phyloP scores from a whole-genome alignment of 345 rosid genomes.

The Eucalyptus regnans region DNA sequence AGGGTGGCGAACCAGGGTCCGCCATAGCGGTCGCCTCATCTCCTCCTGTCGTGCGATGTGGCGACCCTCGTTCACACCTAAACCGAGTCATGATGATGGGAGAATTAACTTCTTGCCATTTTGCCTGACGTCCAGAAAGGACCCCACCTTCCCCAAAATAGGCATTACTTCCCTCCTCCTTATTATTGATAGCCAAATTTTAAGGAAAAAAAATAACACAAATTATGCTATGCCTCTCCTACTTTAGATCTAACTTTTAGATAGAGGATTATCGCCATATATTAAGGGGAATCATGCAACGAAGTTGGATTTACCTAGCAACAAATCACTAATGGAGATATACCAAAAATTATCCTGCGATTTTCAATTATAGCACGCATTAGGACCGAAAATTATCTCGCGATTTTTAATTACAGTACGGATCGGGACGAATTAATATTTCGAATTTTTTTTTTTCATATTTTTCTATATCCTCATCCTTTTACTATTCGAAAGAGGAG shows the following conservation, averaged over 20 bases:
- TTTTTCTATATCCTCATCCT: neutral
- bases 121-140: neutral
- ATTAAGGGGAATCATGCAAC: neutral
- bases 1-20: neutral
- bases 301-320: neutral
- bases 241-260: neutral
- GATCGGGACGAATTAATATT: neutral
- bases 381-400: accelerated
- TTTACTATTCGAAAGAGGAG: neutral
- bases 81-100: neutral
- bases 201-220: no score
- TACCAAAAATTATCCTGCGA: neutral
- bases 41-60: neutral
- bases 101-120: neutral
- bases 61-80: neutral
- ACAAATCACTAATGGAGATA: neutral
- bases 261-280: neutral
- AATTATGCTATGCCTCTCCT: accelerated
- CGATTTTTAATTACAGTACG: neutral
- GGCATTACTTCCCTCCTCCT: neutral
- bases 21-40: neutral
- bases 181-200: neutral
- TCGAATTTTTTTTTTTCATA: accelerated
- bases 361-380: neutral
- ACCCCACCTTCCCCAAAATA: neutral